phyloP scores from a whole-genome alignment of 2,329 filamentous ascomycete genomes.

The Gnomoniopsis sp. region DNA sequence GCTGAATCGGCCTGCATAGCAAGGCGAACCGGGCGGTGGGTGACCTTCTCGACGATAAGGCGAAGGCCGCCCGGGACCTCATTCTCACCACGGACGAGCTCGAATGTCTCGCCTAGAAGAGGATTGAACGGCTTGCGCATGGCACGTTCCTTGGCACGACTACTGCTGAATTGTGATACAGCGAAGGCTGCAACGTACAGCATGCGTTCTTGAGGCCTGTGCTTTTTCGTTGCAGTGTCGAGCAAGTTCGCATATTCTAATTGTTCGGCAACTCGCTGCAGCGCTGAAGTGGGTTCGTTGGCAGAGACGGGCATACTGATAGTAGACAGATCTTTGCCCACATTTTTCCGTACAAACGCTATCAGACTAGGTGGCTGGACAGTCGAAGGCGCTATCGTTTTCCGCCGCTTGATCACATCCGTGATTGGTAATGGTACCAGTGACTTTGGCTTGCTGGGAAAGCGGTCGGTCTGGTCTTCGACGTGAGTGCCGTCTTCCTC shows the following conservation, averaged over 20 bases:
- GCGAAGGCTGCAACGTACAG: slow-evolving; percentile 89
- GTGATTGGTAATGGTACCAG: slow-evolving; percentile 74
- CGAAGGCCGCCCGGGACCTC: slow-evolving; percentile 72
- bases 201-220: slow-evolving; percentile 64
- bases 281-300: slow-evolving; percentile 85
- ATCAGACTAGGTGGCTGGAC: slow-evolving; percentile 86
- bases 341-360: slow-evolving; percentile 92
- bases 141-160: slow-evolving; percentile 81
- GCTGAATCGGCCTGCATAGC: slow-evolving; percentile 89
- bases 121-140: slow-evolving; percentile 97
- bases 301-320: slow-evolving; percentile 97
- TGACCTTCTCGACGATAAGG: slow-evolving; percentile 92
- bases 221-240: slow-evolving; percentile 66
- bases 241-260: slow-evolving; percentile 87
- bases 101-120: slow-evolving; percentile 91
- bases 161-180: slow-evolving; percentile 77
- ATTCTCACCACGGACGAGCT: slow-evolving; percentile 81
- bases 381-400: slow-evolving; percentile 68
- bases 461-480: slow-evolving; percentile 61
- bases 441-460: slow-evolving; percentile 72
- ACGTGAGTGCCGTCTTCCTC: slow-evolving; percentile 53
- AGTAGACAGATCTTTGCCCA: slow-evolving; percentile 93
- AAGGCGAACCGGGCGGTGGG: slow-evolving; percentile 85
- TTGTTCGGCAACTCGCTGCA: slow-evolving; percentile 87
- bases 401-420: slow-evolving; percentile 61